phyloP scores from a whole-genome alignment of 2,329 filamentous ascomycete species.

The Parastagonospora avenae region DNA sequence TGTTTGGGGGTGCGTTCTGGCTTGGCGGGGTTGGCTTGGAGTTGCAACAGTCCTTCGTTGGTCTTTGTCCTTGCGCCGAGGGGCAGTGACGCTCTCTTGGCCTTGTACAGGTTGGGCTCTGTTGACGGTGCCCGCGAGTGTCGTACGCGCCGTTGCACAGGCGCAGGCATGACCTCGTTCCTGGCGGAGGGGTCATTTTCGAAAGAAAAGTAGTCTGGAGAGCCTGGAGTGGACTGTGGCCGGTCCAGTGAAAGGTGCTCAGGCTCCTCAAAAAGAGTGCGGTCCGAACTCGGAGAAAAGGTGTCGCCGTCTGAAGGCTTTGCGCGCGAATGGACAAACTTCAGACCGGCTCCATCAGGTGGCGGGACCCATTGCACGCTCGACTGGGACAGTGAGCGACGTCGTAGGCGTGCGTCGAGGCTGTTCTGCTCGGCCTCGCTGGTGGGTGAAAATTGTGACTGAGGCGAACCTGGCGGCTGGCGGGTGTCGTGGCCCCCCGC shows the following conservation, averaged over 20 bases:
- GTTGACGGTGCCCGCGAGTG: constrained; percentile 21
- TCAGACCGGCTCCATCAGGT: constrained; percentile 14
- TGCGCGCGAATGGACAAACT: constrained; percentile 18
- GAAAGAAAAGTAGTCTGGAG: constrained; percentile 15
- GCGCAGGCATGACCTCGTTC: constrained; percentile 14
- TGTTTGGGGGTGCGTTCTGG: constrained; percentile 13
- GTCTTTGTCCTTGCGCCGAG: constrained; percentile 22
- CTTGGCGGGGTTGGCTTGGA: constrained; percentile 22
- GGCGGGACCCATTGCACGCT: constrained; percentile 9
- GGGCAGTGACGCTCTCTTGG: constrained; percentile 12
- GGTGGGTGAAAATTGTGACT: constrained; percentile 18
- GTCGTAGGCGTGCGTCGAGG: constrained; percentile 1
- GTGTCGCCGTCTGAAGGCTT: constrained; percentile 17
- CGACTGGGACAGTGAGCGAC: constrained; percentile 6
- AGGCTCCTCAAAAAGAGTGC: constrained; percentile 27
- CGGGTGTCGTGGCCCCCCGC: constrained; percentile 24
- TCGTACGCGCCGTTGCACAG: constrained; percentile 14
- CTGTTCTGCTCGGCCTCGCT: constrained; percentile 15
- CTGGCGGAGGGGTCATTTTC: constrained; percentile 14
- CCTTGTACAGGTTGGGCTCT: constrained; percentile 14
- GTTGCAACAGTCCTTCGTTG: constrained; percentile 26
- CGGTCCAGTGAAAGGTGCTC: constrained; percentile 22
- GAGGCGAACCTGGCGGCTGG: constrained; percentile 16
- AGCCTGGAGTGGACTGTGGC: constrained; percentile 13
- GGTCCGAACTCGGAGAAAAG: constrained; percentile 20